Percentiles rank a stretch among this genome's conserved stretches.
These are phyloP conservation scores for Eucalyptus urophylla DNA, from an alignment of 345 rosid genomes.

Conservation along the genomic window DNA sequence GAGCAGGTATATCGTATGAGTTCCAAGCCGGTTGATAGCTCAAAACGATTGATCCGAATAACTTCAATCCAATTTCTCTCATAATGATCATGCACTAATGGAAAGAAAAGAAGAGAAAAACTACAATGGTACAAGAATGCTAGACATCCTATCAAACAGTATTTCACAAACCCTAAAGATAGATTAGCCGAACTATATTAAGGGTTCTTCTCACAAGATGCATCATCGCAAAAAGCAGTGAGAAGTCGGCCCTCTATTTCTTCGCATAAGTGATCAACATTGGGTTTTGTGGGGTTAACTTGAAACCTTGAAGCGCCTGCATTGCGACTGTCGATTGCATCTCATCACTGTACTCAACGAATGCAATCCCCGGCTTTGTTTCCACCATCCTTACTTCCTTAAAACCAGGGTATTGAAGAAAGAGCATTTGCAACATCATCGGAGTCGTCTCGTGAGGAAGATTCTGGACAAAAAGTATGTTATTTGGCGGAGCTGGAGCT, in stretches of 20 bases:
- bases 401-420: constrained; percentile 63
- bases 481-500: constrained; percentile 90
- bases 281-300: constrained; percentile 52
- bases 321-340: constrained; percentile 80
- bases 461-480: constrained; percentile 85
- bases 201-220: neutral
- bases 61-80: neutral
- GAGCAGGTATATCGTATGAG: neutral
- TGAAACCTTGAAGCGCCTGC: constrained; percentile 80
- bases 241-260: constrained; percentile 31
- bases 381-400: constrained; percentile 98
- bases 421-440: constrained; percentile 70
- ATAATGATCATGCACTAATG: neutral
- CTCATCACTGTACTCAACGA: constrained; percentile 83
- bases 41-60: neutral
- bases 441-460: constrained; percentile 82
- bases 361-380: constrained; percentile 96
- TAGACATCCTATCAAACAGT: neutral
- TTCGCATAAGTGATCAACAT: constrained; percentile 88
- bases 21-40: neutral
- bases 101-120: neutral
- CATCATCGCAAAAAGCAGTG: neutral
- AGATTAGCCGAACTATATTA: neutral
- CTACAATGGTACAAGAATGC: neutral
- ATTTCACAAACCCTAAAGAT: neutral